Base-by-base conservation (phyloP, 768 basidiomycete species). In the Boletus barrowsii region DNA sequence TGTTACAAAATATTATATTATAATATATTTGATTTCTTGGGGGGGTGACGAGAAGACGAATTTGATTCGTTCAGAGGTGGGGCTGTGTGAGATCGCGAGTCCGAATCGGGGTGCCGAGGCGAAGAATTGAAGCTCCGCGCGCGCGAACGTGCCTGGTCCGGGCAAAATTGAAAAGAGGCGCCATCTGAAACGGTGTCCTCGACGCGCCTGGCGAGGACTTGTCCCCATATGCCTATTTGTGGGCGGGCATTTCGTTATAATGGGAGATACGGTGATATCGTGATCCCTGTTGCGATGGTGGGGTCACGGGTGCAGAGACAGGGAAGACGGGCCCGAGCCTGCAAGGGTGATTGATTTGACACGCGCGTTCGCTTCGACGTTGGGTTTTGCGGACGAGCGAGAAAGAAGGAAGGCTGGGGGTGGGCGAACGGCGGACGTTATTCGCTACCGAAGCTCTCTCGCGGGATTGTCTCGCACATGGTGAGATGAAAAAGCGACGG, bases 371-470 rank as follows among this genome's bases (percentile, higher is more conserved):
- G 60, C 66, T 66, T 67, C 66, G 47, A 54, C 48, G 66, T 4
- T 68, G 62, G 22, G 22, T 22, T n/a, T 22, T 22, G 22, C 22
- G 22, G 26, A 35, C 49, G 35, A 26, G 49, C 29, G 47, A 52
- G 17, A 33, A 47, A 30, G 9, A n/a, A 45, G 29, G 41, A 47
- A 41, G 22, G 46, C 32, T 32, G 39, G 26, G 26, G 26, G 26
- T 29, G 29, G 29, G 29, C 29, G 33, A 1, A n/a, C 26, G 39
- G 7, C 55, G 69, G 67, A 53, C 62, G 64, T 54, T 69, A 58
- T 71, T 73, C 72, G 73, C 72, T 72, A 65, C 71, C 71, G 71
- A 71, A 46, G 62, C 32, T 51, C 61, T 63, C 70, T 69, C 70
- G 63, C 64, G 57, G 67, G 61, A 64, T 62, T 59, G 59, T 57